phyloP scores from a whole-genome alignment of 257 asterid species.

The Nicotiana undulata region DNA sequence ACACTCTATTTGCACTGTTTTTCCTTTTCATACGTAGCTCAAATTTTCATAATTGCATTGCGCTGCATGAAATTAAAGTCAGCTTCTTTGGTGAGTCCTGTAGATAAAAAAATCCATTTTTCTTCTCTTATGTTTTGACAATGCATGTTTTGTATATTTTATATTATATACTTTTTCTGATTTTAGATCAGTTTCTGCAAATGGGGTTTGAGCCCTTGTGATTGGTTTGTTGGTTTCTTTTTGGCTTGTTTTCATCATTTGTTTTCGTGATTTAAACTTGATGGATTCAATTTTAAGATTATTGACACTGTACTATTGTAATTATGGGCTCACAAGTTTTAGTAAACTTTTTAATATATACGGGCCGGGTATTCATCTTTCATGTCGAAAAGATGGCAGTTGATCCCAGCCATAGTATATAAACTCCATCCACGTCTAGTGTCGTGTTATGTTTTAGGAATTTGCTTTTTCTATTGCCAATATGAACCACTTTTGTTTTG shows the following conservation, averaged over 20 bases:
- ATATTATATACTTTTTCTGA: not conserved
- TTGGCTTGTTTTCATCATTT: slow-evolving; percentile 6
- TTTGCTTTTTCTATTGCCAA: slow-evolving; percentile 18
- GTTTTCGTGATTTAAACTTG: not conserved
- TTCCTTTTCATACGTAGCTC: not conserved
- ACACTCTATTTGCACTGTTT: slow-evolving; percentile 12
- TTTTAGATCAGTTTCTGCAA: not conserved
- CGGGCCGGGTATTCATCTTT: too few relatives aligned
- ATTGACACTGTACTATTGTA: not conserved
- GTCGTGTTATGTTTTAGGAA: slow-evolving; percentile 11
- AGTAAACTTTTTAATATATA: not conserved
- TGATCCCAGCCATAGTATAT: not conserved
- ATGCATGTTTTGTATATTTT: not conserved
- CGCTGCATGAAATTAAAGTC: not conserved
- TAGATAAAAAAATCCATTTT: not conserved
- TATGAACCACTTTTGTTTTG: slow-evolving; percentile 28
- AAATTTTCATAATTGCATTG: not conserved
- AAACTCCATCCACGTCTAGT: not conserved
- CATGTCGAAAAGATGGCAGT: too few relatives aligned
- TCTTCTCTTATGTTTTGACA: not conserved
- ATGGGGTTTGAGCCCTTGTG: not conserved
- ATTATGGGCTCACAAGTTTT: not conserved
- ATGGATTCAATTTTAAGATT: too few relatives aligned
- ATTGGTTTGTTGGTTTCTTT: slow-evolving; percentile 13
- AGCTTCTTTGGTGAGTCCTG: not conserved